Conservation (phyloP, 805 yeast species). For the Barnettozyma wickerhamii region DNA sequence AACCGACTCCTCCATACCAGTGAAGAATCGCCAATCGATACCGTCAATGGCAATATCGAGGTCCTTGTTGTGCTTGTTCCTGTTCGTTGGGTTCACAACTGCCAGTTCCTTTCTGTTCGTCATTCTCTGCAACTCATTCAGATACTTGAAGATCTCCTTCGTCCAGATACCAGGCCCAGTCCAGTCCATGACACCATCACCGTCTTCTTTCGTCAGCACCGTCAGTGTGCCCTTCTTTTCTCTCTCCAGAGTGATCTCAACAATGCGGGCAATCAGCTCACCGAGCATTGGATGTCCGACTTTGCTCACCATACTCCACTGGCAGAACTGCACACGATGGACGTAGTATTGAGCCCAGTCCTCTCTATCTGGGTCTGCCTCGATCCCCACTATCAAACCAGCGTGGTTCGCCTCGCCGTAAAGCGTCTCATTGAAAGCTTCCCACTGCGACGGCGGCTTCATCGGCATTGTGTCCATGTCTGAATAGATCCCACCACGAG, state of each 20-base stretch:
- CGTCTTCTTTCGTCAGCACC: conserved; percentile 55
- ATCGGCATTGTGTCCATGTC: conserved; percentile 84
- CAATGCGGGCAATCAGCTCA: conserved; percentile 73
- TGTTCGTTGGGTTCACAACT: conserved; percentile 16
- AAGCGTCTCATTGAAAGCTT: conserved; percentile 39
- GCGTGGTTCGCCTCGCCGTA: conserved; percentile 31
- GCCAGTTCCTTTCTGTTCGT: conserved; percentile 3
- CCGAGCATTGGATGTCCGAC: conserved; percentile 88
- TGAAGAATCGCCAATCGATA: conserved; percentile 62
- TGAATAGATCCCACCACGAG: conserved; percentile 90
- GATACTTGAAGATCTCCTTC: conserved; percentile 74
- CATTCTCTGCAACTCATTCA: conserved; percentile 42
- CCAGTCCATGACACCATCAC: conserved; percentile 86
- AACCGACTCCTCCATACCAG: conserved; percentile 51
- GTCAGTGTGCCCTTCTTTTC: conserved; percentile 41
- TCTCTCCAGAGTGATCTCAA: conserved; percentile 65
- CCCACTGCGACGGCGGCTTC: conserved; percentile 73
- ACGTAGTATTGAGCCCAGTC: conserved; percentile 96
- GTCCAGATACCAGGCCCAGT: conserved; percentile 97
- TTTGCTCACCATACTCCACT: conserved; percentile 92
- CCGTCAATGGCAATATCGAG: conserved; percentile 25
- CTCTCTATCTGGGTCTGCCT: conserved; percentile 93
- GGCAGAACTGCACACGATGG: conserved; percentile 89
- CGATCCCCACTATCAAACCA: conserved; percentile 86
- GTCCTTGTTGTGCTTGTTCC: conserved; percentile 27